phyloP scores from a whole-genome alignment of 2,329 filamentous ascomycete genomes.

The Cladobotryum protrusum region DNA sequence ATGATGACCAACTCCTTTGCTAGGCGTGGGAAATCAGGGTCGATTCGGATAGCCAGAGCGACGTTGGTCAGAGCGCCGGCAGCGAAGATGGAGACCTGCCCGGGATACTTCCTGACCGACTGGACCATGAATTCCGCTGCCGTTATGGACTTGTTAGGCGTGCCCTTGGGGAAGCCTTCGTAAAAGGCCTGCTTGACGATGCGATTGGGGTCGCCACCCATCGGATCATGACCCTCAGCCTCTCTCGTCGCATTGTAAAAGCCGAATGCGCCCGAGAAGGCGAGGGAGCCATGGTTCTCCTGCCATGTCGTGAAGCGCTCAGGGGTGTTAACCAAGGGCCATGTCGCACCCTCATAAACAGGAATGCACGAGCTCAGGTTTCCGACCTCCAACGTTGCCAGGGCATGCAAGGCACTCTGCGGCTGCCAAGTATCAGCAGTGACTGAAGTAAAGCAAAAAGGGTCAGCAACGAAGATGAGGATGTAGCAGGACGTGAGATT shows the following conservation, averaged over 20 bases:
- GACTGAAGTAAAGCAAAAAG: not conserved
- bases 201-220: slow-evolving; percentile 36
- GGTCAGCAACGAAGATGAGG: not conserved
- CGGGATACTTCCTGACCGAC: slow-evolving; percentile 42
- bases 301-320: slow-evolving; percentile 39
- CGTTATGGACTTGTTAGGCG: slow-evolving; percentile 27
- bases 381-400: slow-evolving; percentile 40
- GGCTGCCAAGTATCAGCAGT: slow-evolving; percentile 41
- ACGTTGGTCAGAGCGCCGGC: slow-evolving; percentile 44
- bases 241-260: slow-evolving; percentile 37
- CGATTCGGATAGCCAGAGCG: slow-evolving; percentile 39
- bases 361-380: slow-evolving; percentile 39
- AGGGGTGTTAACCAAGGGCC: slow-evolving; percentile 40
- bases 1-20: slow-evolving; percentile 43
- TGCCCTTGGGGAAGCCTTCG: slow-evolving; percentile 42
- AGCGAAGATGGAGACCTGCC: slow-evolving; percentile 41
- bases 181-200: slow-evolving; percentile 35
- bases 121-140: slow-evolving; percentile 43
- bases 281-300: slow-evolving; percentile 34
- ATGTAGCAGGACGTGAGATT: too few species aligned
- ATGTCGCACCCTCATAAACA: slow-evolving; percentile 40
- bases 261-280: slow-evolving; percentile 41
- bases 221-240: slow-evolving; percentile 37
- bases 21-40: slow-evolving; percentile 39
- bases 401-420: slow-evolving; percentile 38